Conservation (phyloP, 2,329 filamentous ascomycete species). For the Biscogniauxia marginata region DNA sequence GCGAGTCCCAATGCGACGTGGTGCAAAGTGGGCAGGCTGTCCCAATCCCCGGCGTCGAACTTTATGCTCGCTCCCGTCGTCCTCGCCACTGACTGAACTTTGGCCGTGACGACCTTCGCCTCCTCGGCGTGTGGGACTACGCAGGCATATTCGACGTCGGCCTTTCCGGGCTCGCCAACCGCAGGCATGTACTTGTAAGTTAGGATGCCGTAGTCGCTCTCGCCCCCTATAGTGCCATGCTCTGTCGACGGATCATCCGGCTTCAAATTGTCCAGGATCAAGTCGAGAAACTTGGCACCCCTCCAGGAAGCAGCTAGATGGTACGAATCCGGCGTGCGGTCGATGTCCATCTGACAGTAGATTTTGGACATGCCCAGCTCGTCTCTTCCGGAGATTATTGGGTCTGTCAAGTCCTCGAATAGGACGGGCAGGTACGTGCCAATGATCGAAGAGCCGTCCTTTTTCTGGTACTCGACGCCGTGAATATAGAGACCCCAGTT, state of each 20-base stretch:
- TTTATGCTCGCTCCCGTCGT: slow-evolving; percentile 43
- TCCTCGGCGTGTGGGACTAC: slow-evolving; percentile 38
- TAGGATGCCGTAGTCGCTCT: slow-evolving; percentile 48
- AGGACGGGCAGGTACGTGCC: slow-evolving; percentile 57
- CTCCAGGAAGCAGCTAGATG: slow-evolving; percentile 42
- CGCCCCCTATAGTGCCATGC: slow-evolving; percentile 21
- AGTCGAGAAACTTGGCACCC: slow-evolving; percentile 39
- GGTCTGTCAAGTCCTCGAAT: slow-evolving; percentile 58
- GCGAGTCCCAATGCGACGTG: slow-evolving; percentile 52
- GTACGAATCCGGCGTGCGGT: slow-evolving; percentile 32
- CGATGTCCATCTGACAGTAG: slow-evolving; percentile 49
- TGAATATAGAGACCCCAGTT: slow-evolving; percentile 62
- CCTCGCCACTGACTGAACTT: slow-evolving; percentile 34
- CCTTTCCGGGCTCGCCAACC: slow-evolving; percentile 48
- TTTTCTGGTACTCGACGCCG: slow-evolving; percentile 55
- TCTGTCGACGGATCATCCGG: slow-evolving; percentile 23
- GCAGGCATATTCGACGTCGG: slow-evolving; percentile 54
- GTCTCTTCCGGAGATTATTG: slow-evolving; percentile 58
- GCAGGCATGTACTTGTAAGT: slow-evolving; percentile 57
- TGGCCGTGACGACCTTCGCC: slow-evolving; percentile 29
- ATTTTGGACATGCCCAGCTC: slow-evolving; percentile 63
- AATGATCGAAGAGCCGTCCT: slow-evolving; percentile 44
- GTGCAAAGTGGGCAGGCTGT: slow-evolving; percentile 58
- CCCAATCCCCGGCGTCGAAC: slow-evolving; percentile 51
- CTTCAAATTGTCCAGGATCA: slow-evolving; percentile 36